Evolutionary conservation across 331 rosid genomes (phyloP).

Genomic region (Quercus phellos): DNA sequence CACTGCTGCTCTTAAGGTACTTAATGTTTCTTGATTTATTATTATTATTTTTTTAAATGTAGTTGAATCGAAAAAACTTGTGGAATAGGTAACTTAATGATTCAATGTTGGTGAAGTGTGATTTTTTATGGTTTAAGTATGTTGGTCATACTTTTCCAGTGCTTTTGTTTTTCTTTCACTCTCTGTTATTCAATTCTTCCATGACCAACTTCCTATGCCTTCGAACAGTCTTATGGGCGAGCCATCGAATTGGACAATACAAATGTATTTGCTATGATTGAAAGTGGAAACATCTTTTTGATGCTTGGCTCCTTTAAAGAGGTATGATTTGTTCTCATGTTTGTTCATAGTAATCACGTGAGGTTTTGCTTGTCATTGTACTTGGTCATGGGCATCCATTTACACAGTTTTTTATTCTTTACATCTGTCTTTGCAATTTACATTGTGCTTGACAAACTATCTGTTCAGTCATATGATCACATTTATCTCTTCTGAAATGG

Average conservation of each 20-base stretch:
- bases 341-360: slow-evolving; percentile 1
- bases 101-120: not conserved
- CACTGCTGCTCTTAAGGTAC: slow-evolving; percentile 88
- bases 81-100: not conserved
- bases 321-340: slow-evolving; percentile 37
- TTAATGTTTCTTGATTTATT: not conserved
- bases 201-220: slow-evolving; percentile 18
- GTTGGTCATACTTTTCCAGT: not conserved
- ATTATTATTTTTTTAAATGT: not conserved
- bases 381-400: slow-evolving; percentile 11
- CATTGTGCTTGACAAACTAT: not conserved
- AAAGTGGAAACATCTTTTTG: slow-evolving; percentile 76
- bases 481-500: not conserved
- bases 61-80: not conserved
- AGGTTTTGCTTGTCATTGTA: slow-evolving; percentile 2
- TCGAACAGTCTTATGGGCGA: slow-evolving; percentile 76
- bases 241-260: slow-evolving; percentile 70
- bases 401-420: slow-evolving; percentile 7
- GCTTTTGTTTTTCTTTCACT: not conserved
- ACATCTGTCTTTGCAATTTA: not conserved
- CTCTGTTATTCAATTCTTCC: not conserved
- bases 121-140: not conserved
- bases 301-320: slow-evolving; percentile 67
- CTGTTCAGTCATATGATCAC: not conserved
- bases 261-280: slow-evolving; percentile 62